phyloP scores from a whole-genome alignment of 2,329 filamentous ascomycete species.

The Penicillium freii region DNA sequence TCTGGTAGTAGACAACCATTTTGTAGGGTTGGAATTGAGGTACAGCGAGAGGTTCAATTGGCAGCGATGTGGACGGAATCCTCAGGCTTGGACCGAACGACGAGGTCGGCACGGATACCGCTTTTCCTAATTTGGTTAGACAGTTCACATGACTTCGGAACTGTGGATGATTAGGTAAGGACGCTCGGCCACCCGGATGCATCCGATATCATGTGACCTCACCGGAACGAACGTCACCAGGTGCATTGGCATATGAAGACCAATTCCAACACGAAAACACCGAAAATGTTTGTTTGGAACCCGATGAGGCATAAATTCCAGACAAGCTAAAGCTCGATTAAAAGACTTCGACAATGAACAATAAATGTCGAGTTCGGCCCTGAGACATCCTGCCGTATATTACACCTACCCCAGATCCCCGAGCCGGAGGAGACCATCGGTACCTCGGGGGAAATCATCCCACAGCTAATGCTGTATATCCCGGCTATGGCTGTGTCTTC shows the following conservation, averaged over 20 bases:
- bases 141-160: constrained; percentile 9
- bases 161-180: neutral
- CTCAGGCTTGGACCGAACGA: constrained; percentile 27
- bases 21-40: constrained; percentile 32
- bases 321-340: neutral
- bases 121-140: constrained; percentile 24
- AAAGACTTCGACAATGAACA: neutral
- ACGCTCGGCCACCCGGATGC: neutral
- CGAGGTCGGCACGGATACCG: constrained; percentile 24
- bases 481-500: constrained; percentile 22
- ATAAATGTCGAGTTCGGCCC: neutral
- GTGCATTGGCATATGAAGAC: neutral
- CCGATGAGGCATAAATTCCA: neutral
- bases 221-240: neutral
- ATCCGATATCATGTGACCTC: constrained; percentile 23
- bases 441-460: constrained; percentile 25
- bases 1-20: constrained; percentile 54
- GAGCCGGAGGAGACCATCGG: constrained; percentile 9
- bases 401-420: neutral
- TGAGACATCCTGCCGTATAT: neutral
- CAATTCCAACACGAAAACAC: neutral
- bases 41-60: constrained; percentile 24
- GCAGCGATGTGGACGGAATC: constrained; percentile 30
- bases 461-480: constrained; percentile 17
- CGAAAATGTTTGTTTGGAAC: neutral